phyloP scores from a whole-genome alignment of 192 early-diverging fungal genomes.

The Gonapodya sp. region DNA sequence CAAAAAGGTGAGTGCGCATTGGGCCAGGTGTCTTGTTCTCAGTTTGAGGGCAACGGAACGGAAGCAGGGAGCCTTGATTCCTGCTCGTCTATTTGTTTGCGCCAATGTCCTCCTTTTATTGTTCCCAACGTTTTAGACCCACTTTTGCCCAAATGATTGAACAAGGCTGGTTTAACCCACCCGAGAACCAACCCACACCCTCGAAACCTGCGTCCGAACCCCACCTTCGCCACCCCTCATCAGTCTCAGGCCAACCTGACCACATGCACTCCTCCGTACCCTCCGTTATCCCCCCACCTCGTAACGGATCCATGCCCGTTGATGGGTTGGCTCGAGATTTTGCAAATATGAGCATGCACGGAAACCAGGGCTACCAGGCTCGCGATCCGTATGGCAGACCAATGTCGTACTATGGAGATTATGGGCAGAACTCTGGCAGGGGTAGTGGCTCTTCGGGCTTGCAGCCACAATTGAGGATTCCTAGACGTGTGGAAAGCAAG shows the following conservation, averaged over 20 bases:
- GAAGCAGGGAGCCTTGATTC: too few species aligned
- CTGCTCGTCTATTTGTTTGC: too few species aligned
- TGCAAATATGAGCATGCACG: neutral
- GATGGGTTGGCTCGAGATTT: neutral
- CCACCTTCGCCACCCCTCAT: neutral
- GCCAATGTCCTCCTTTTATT: too few species aligned
- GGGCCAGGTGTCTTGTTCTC: too few species aligned
- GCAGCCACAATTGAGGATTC: neutral
- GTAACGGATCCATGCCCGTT: neutral
- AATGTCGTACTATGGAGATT: neutral
- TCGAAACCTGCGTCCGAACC: neutral
- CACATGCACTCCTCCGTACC: neutral
- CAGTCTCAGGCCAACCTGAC: neutral
- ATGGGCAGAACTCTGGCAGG: neutral
- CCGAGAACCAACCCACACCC: neutral
- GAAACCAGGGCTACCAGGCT: neutral
- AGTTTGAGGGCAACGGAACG: too few species aligned
- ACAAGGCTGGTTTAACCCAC: neutral
- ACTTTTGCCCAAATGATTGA: neutral
- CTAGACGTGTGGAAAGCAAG: neutral
- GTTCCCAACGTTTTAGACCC: neutral
- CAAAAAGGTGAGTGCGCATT: neutral
- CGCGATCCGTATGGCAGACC: neutral
- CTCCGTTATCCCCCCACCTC: neutral
- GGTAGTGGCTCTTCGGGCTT: neutral